Conservation (phyloP, 2,329 filamentous ascomycete genomes). For the Fusarium nodosum region DNA sequence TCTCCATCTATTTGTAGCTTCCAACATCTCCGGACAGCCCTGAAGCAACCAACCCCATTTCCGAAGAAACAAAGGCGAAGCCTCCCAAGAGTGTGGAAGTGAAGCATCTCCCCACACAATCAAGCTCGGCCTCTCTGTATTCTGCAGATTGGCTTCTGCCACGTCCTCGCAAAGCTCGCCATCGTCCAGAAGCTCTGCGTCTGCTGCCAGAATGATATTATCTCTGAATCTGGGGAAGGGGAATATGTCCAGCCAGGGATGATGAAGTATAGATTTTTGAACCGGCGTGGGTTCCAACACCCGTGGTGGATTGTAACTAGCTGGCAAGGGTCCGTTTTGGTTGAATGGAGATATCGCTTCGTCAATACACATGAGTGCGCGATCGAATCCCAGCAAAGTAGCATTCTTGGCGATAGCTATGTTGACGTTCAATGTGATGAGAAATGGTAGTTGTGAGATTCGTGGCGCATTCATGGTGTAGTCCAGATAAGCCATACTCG, state of each 20-base stretch:
- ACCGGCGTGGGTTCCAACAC: background rate
- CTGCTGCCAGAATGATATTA: slow-evolving; percentile 12
- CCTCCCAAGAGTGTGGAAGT: slow-evolving; percentile 24
- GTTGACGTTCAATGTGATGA: slow-evolving; percentile 22
- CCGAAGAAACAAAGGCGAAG: slow-evolving; percentile 12
- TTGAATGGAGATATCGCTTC: slow-evolving; percentile 21
- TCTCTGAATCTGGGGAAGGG: slow-evolving; percentile 20
- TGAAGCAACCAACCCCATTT: slow-evolving; percentile 35
- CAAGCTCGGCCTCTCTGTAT: slow-evolving; percentile 11
- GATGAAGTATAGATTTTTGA: slow-evolving; percentile 6
- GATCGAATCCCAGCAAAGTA: background rate
- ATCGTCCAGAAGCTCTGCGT: slow-evolving; percentile 2
- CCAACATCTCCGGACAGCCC: slow-evolving; percentile 22
- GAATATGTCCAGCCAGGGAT: slow-evolving; percentile 32
- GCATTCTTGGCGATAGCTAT: slow-evolving; percentile 28
- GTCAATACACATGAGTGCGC: background rate
- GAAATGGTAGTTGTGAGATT: slow-evolving; percentile 16
- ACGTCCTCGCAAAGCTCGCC: slow-evolving; percentile 22
- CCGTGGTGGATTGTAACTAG: background rate
- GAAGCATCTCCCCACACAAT: slow-evolving; percentile 35
- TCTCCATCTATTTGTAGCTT: slow-evolving; percentile 28
- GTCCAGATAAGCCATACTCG: slow-evolving; percentile 22
- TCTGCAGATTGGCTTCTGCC: slow-evolving; percentile 11
- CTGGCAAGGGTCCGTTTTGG: background rate
- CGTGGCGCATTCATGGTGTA: slow-evolving; percentile 21